phyloP scores from a whole-genome alignment of 768 basidiomycete genomes.

The Udeniomyces megalosporus region DNA sequence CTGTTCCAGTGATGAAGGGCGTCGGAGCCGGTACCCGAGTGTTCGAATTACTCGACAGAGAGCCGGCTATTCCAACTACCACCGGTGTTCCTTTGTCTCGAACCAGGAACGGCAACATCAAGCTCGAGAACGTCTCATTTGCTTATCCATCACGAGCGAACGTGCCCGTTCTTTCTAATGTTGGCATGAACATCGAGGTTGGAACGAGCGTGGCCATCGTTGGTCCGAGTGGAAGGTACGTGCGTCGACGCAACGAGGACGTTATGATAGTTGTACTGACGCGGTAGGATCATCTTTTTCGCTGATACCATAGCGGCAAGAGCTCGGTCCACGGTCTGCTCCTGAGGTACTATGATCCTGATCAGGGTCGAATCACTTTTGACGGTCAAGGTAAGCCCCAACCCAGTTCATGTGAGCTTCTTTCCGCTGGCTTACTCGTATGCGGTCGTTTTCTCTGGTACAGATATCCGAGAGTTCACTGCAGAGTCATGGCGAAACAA shows the following conservation, averaged over 20 bases:
- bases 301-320: constrained; percentile 5
- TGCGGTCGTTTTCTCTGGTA: background rate
- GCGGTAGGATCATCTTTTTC: no score
- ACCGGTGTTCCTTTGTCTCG: background rate
- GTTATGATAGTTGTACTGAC: no score
- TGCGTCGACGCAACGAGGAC: no score
- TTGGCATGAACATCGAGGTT: constrained; percentile 5
- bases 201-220: constrained; percentile 15
- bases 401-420: background rate
- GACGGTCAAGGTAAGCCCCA: constrained; percentile 1
- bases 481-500: constrained; percentile 10
- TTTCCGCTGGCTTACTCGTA: constrained; percentile 23
- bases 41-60: constrained; percentile 14
- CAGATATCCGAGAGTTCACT: constrained; percentile 11
- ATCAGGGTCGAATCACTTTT: constrained; percentile 2
- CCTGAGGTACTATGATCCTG: constrained; percentile 15
- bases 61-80: background rate
- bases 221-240: constrained; percentile 9
- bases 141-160: constrained; percentile 10
- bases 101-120: constrained; percentile 8
- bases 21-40: constrained; percentile 14
- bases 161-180: background rate
- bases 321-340: constrained; percentile 11
- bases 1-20: constrained; percentile 7
- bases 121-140: constrained; percentile 6